Evolutionary conservation across 768 basidiomycete genomes (phyloP).

Genomic region (Kwoniella shandongensis): DNA sequence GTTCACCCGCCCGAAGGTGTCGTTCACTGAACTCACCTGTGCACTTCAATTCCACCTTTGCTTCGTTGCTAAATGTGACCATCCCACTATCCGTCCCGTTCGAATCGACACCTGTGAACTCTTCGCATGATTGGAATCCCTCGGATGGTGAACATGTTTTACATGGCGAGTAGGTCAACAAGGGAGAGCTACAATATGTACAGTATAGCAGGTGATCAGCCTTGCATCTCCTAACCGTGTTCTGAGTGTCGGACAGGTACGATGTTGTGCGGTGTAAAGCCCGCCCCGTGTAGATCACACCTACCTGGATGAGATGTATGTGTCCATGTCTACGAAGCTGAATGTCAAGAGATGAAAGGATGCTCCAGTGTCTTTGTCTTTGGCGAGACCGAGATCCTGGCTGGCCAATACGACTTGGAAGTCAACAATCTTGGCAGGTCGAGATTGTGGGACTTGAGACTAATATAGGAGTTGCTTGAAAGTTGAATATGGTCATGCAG

Average conservation of each 20-base stretch:
- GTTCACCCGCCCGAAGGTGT: background rate
- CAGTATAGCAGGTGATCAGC: background rate
- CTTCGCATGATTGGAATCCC: slow-evolving; percentile 4
- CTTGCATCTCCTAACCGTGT: too few species aligned
- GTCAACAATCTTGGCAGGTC: too few species aligned
- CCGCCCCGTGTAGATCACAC: background rate
- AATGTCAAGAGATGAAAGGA: background rate
- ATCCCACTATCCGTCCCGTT: slow-evolving; percentile 22
- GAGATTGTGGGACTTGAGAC: background rate
- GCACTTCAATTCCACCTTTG: slow-evolving; percentile 33
- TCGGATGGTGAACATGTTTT: slow-evolving; percentile 17
- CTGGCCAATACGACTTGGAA: too few species aligned
- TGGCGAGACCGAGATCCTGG: too few species aligned
- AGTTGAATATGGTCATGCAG: background rate
- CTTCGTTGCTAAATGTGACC: slow-evolving; percentile 6
- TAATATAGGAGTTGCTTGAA: background rate
- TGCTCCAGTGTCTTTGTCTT: too few species aligned
- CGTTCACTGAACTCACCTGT: slow-evolving; percentile 20
- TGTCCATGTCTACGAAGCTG: slow-evolving; percentile 15
- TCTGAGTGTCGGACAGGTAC: background rate
- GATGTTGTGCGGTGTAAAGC: too few species aligned
- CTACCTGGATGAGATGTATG: slow-evolving; percentile 19
- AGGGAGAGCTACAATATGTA: slow-evolving; percentile 34
- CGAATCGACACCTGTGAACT: background rate
- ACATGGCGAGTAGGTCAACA: slow-evolving; percentile 34